phyloP scores from a whole-genome alignment of 2,329 filamentous ascomycete species.

The Neonectria magnoliae region DNA sequence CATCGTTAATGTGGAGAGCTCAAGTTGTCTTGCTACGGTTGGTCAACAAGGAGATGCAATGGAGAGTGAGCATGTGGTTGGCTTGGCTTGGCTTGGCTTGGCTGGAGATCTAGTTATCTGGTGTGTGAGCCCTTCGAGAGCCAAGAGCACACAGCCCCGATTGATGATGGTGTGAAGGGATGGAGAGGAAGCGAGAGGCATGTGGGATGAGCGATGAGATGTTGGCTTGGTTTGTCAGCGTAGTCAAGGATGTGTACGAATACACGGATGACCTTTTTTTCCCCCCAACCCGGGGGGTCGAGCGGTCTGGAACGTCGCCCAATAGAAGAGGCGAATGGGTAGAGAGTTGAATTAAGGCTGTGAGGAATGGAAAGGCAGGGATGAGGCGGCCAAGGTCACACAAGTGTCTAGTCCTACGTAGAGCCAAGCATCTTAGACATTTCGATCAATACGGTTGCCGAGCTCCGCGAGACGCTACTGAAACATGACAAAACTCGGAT shows the following conservation, averaged over 20 bases:
- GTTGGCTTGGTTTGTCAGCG: slow-evolving; percentile 17
- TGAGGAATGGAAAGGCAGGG: not conserved
- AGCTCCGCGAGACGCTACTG: slow-evolving; percentile 6
- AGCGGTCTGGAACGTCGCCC: not conserved
- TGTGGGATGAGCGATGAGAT: not conserved
- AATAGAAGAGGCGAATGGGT: not conserved
- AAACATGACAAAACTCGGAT: slow-evolving; percentile 1
- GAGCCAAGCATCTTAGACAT: not conserved
- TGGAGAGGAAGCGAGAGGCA: not conserved
- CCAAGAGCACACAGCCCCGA: slow-evolving; percentile 15
- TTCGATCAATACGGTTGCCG: not conserved
- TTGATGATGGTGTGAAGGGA: not conserved
- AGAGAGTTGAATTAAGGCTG: not conserved
- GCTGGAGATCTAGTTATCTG: not conserved
- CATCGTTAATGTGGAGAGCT: not conserved
- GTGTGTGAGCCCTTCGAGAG: not conserved
- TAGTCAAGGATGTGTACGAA: not conserved
- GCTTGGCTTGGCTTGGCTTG: slow-evolving; percentile 1
- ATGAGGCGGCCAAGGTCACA: not conserved
- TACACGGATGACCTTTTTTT: not conserved
- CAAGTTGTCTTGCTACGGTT: not conserved
- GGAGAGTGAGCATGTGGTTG: not conserved
- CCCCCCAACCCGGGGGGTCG: too few relatives aligned
- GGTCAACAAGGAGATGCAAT: not conserved
- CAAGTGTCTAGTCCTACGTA: not conserved